Evolutionary conservation across 2,329 filamentous ascomycete species (phyloP).

Genomic region (Penicillium olsonii): DNA sequence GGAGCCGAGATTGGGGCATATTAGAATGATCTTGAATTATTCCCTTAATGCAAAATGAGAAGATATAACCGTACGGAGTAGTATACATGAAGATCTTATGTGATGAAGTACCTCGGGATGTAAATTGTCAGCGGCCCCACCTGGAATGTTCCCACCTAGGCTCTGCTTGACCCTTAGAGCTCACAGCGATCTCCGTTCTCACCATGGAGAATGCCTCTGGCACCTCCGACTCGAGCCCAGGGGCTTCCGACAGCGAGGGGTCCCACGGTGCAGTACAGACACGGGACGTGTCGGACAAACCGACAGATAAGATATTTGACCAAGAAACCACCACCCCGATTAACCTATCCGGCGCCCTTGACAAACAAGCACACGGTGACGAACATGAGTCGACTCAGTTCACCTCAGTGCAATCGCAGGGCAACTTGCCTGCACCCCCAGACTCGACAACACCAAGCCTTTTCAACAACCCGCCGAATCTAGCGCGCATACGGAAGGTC

Average conservation of each 20-base stretch:
- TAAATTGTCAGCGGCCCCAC: not conserved
- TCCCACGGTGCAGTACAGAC: slow-evolving; percentile 9
- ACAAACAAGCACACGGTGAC: slow-evolving; percentile 18
- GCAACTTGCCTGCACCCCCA: not conserved
- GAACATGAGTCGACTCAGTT: slow-evolving; percentile 1
- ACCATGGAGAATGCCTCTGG: slow-evolving; percentile 36
- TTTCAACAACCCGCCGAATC: slow-evolving; percentile 46
- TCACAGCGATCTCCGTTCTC: not conserved
- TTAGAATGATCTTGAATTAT: slow-evolving; percentile 18
- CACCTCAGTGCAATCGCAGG: not conserved
- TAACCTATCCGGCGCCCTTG: slow-evolving; percentile 22
- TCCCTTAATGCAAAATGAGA: not conserved
- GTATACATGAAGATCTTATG: no score
- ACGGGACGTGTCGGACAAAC: slow-evolving; percentile 6
- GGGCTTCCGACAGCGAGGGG: slow-evolving; percentile 14
- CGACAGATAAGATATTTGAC: slow-evolving; percentile 5
- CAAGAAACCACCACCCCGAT: slow-evolving; percentile 12
- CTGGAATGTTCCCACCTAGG: not conserved
- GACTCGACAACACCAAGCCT: slow-evolving; percentile 28
- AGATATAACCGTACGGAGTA: no score
- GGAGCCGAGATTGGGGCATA: slow-evolving; percentile 63
- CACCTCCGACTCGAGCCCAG: slow-evolving; percentile 23
- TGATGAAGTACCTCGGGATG: not conserved
- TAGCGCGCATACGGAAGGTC: slow-evolving; percentile 44
- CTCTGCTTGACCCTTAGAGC: no score